Conservation (phyloP, 2,329 filamentous ascomycete species). For the Sclerotinia nivalis region DNA sequence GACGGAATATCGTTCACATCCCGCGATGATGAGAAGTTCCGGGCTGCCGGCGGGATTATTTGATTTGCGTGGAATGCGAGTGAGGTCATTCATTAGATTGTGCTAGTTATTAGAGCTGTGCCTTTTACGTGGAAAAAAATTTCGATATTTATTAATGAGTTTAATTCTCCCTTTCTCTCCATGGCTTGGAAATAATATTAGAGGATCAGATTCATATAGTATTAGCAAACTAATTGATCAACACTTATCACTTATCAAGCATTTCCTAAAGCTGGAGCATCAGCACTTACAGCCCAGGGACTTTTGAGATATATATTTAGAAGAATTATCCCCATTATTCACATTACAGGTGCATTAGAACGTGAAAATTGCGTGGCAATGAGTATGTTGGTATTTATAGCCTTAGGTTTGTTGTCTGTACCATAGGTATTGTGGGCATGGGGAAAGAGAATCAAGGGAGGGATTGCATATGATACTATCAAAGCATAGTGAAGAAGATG, state of each 20-base stretch:
- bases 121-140: constrained; percentile 62
- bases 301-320: constrained; percentile 57
- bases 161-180: constrained; percentile 44
- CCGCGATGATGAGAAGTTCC: constrained; percentile 59
- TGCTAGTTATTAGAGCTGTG: constrained; percentile 52
- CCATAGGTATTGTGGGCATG: constrained; percentile 56
- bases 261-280: constrained; percentile 55
- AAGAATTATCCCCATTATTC: constrained; percentile 61
- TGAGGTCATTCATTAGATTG: constrained; percentile 55
- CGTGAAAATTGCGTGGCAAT: constrained; percentile 45
- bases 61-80: constrained; percentile 60
- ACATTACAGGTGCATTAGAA: constrained; percentile 52
- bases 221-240: constrained; percentile 52
- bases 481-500: neutral
- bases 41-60: constrained; percentile 55
- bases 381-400: constrained; percentile 46
- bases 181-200: constrained; percentile 56
- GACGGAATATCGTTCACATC: constrained; percentile 58
- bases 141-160: constrained; percentile 56
- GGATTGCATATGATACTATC: constrained; percentile 39
- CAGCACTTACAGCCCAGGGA: constrained; percentile 60
- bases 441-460: constrained; percentile 39
- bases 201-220: constrained; percentile 50
- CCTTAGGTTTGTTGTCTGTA: constrained; percentile 50
- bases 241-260: constrained; percentile 60